phyloP scores from a whole-genome alignment of 192 early-diverging fungal genomes.

The Rhizophagus sp. region DNA sequence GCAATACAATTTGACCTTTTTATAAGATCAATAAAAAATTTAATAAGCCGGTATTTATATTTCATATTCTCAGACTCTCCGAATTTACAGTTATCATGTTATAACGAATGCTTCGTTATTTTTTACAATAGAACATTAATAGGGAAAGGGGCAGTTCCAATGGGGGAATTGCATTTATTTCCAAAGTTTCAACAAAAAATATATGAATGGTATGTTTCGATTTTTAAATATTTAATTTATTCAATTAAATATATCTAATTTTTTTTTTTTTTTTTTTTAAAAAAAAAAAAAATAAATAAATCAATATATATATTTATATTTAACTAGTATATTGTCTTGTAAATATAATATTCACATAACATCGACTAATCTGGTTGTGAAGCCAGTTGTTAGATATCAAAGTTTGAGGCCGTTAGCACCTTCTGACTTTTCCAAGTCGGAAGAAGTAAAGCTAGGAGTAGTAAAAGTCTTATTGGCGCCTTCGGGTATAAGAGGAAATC shows the following conservation, averaged over 20 bases:
- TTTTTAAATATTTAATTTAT: not conserved
- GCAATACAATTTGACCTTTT: conserved; percentile 10
- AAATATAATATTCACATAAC: conserved; percentile 14
- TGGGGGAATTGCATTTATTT: conserved; percentile 18
- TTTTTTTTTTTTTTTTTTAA: not conserved
- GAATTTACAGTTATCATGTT: not conserved
- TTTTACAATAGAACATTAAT: conserved; percentile 17
- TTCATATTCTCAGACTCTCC: not conserved
- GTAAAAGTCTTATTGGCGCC: not conserved
- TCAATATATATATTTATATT: not conserved
- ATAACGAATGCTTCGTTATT: not conserved
- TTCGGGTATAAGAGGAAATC: not conserved
- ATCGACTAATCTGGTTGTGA: conserved; percentile 9
- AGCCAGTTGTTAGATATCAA: not conserved
- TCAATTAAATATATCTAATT: not conserved
- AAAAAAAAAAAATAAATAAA: not conserved
- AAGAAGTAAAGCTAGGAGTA: not conserved
- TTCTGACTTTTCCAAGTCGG: conserved; percentile 1
- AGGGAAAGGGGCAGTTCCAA: conserved; percentile 3
- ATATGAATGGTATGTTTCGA: not conserved
- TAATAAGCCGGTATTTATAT: conserved; percentile 21
- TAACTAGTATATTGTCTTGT: conserved; percentile 6
- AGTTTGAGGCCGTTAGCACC: not conserved
- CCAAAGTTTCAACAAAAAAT: not conserved
- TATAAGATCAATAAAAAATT: conserved; percentile 23